Conservation (phyloP, 306 rosid species). For the Corylus heterophylla region DNA sequence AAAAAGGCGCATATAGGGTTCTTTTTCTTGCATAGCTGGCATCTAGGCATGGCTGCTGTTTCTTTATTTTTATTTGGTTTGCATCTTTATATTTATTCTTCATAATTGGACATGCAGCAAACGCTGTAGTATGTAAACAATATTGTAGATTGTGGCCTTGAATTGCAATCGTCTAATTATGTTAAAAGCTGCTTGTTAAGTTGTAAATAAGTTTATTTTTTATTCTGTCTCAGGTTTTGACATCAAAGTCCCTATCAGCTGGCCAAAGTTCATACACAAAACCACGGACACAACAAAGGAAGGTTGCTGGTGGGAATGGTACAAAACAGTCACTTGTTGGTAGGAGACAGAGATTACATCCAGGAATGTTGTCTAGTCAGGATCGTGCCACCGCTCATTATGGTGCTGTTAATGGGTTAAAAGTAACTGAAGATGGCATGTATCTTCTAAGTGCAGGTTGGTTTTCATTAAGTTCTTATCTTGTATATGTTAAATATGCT, state of each 20-base stretch:
- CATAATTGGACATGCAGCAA: slow-evolving; percentile 27
- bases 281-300: slow-evolving; percentile 58
- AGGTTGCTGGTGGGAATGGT: slow-evolving; percentile 58
- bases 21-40: not conserved
- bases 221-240: slow-evolving; percentile 50
- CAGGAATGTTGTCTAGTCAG: slow-evolving; percentile 86
- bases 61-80: not conserved
- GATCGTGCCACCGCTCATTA: slow-evolving; percentile 97
- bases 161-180: slow-evolving; percentile 2
- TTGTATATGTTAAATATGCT: slow-evolving; percentile 9
- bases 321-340: slow-evolving; percentile 48
- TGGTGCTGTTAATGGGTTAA: slow-evolving; percentile 93
- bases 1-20: not conserved
- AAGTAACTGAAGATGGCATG: slow-evolving; percentile 86
- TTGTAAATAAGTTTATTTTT: not conserved
- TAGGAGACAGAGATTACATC: slow-evolving; percentile 86
- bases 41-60: not conserved
- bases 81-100: not conserved
- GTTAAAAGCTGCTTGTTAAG: not conserved
- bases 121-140: not conserved
- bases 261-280: slow-evolving; percentile 42
- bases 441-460: slow-evolving; percentile 91
- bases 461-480: not conserved
- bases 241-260: slow-evolving; percentile 35
- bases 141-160: slow-evolving; percentile 17